Percentiles rank a stretch among this genome's conserved stretches.
Evolutionary conservation across 2,329 filamentous ascomycete genomes (phyloP).

Genomic region (Fusarium acutatum): DNA sequence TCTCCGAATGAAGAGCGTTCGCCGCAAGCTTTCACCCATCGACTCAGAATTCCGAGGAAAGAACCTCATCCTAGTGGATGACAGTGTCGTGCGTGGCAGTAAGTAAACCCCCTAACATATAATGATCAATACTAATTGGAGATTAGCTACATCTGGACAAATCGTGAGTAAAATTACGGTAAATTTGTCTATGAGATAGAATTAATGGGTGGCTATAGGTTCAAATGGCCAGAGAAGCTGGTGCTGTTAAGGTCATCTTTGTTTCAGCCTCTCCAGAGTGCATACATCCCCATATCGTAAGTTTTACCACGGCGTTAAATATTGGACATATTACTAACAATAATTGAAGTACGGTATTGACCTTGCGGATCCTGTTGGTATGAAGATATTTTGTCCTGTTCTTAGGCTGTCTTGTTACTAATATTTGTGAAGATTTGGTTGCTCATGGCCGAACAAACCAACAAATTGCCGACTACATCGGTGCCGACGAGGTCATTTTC

Average conservation of each 20-base stretch:
- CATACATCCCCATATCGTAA: slow-evolving; percentile 87
- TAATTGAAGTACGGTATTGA: slow-evolving; percentile 55
- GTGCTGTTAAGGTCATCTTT: slow-evolving; percentile 84
- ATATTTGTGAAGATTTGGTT: slow-evolving; percentile 47
- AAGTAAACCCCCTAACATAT: background rate
- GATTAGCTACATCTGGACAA: slow-evolving; percentile 63
- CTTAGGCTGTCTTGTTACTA: background rate
- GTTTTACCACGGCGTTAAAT: slow-evolving; percentile 17
- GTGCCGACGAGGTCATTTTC: slow-evolving; percentile 64
- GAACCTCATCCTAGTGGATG: slow-evolving; percentile 85
- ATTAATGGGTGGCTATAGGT: slow-evolving; percentile 34
- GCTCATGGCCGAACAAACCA: slow-evolving; percentile 51
- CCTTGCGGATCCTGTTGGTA: slow-evolving; percentile 52
- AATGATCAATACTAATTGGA: background rate
- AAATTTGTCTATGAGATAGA: slow-evolving; percentile 20
- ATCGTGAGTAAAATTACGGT: slow-evolving; percentile 63
- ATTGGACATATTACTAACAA: background rate
- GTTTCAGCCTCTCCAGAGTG: slow-evolving; percentile 84
- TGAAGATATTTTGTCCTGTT: background rate
- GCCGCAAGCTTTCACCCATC: slow-evolving; percentile 89
- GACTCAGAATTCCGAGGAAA: slow-evolving; percentile 83
- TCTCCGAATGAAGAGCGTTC: slow-evolving; percentile 83
- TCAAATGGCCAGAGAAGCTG: slow-evolving; percentile 82
- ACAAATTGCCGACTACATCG: slow-evolving; percentile 54
- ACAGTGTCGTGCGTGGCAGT: slow-evolving; percentile 82